Percentiles rank a stretch among this genome's conserved stretches.
These are phyloP conservation scores for Colletotrichum godetiae DNA, from an alignment of 2,329 filamentous ascomycete genomes.

Conservation along the genomic window DNA sequence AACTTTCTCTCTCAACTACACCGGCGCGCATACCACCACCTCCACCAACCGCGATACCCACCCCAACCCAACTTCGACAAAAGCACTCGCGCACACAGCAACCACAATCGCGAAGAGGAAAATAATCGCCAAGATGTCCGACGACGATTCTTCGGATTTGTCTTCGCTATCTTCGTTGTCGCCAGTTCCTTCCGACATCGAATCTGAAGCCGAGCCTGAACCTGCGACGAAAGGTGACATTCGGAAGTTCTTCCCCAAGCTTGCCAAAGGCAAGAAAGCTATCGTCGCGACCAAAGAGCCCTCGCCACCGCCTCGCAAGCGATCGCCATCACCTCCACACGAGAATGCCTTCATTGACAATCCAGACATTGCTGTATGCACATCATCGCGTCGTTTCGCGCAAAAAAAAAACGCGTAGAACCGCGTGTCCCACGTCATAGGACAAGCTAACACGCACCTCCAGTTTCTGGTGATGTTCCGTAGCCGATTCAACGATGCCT, in stretches of 20 bases:
- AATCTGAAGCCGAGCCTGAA: conserved; percentile 66
- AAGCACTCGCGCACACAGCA: conserved; percentile 4
- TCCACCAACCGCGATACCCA: conserved; percentile 43
- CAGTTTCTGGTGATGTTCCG: conserved; percentile 99
- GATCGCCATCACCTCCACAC: conserved; percentile 88
- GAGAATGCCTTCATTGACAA: conserved; percentile 93
- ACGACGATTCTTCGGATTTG: conserved; percentile 73
- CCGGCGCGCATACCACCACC: conserved; percentile 31
- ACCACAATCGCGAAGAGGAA: conserved; percentile 11
- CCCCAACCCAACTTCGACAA: conserved; percentile 18
- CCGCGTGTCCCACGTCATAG: conserved; percentile 57
- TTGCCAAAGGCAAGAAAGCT: conserved; percentile 56
- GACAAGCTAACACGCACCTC: conserved; percentile 48
- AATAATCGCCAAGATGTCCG: conserved; percentile 60
- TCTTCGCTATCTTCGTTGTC: conserved; percentile 66
- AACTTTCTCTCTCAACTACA: conserved; percentile 33
- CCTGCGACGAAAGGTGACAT: conserved; percentile 62
- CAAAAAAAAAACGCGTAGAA: conserved; percentile 60
- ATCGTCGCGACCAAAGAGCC: conserved; percentile 63
- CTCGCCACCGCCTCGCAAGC: conserved; percentile 78
- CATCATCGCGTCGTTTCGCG: conserved; percentile 51
- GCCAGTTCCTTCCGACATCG: conserved; percentile 56
- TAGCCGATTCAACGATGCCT: conserved; percentile 89
- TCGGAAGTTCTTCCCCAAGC: conserved; percentile 75
- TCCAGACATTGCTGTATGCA: conserved; percentile 88